phyloP scores from a whole-genome alignment of 305 asterid species.

The Rubia balearica region DNA sequence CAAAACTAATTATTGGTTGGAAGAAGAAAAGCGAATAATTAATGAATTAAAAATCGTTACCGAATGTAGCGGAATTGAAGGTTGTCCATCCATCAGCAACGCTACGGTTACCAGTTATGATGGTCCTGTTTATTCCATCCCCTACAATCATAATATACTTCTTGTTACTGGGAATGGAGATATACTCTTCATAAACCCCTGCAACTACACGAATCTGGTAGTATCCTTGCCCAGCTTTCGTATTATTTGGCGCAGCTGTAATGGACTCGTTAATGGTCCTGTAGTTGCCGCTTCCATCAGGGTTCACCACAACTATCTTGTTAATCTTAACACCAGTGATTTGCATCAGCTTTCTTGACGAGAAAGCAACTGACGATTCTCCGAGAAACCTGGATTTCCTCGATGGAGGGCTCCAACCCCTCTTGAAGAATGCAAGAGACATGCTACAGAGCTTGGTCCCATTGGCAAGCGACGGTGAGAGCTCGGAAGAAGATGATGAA shows the following conservation, averaged over 20 bases:
- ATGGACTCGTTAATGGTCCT: slow-evolving; percentile 28
- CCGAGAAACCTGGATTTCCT: slow-evolving; percentile 4
- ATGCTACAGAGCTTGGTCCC: slow-evolving; percentile 24
- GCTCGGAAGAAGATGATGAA: slow-evolving; percentile 17
- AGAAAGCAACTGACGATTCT: background rate
- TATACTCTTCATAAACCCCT: slow-evolving; percentile 69
- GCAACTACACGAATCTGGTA: slow-evolving; percentile 31
- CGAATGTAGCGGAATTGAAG: slow-evolving; percentile 25
- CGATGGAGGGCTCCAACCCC: slow-evolving; percentile 19
- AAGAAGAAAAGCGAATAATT: no score
- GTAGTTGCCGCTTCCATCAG: slow-evolving; percentile 28
- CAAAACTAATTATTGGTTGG: background rate
- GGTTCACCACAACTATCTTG: slow-evolving; percentile 8
- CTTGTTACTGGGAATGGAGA: slow-evolving; percentile 48
- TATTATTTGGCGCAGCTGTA: slow-evolving; percentile 24
- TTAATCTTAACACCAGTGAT: slow-evolving; percentile 4
- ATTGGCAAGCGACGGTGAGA: slow-evolving; percentile 18
- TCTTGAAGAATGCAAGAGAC: slow-evolving; percentile 26
- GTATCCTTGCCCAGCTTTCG: slow-evolving; percentile 17
- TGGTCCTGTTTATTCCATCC: slow-evolving; percentile 25
- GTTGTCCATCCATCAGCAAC: slow-evolving; percentile 32
- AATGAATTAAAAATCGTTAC: slow-evolving; percentile 4
- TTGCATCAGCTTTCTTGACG: slow-evolving; percentile 21
- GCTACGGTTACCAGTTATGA: slow-evolving; percentile 26
- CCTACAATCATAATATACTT: slow-evolving; percentile 30